Conservation (phyloP, 805 yeast genomes). For the Saccharomycopsis capsularis region DNA sequence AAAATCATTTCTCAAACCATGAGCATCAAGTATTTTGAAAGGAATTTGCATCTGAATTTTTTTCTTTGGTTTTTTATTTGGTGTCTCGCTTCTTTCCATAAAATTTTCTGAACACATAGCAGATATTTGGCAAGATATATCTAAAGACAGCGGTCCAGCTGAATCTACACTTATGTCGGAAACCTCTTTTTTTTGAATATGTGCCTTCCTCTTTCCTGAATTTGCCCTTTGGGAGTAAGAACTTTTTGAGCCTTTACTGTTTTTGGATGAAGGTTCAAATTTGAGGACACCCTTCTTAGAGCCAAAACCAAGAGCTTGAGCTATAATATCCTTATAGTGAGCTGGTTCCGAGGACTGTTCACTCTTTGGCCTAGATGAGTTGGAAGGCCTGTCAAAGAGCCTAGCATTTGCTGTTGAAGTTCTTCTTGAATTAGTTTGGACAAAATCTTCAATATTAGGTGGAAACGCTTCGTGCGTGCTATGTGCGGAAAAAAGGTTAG, state of each 20-base stretch:
- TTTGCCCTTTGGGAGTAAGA: background rate
- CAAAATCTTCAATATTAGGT: constrained; percentile 61
- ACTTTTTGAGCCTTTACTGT: background rate
- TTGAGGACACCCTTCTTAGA: constrained; percentile 35
- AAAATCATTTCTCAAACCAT: constrained; percentile 66
- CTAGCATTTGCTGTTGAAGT: background rate
- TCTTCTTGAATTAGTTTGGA: constrained; percentile 49
- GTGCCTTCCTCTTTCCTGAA: background rate
- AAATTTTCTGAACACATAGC: constrained; percentile 13
- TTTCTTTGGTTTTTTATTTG: constrained; percentile 20
- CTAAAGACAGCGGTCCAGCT: constrained; percentile 5
- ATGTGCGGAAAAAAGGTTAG: constrained; percentile 35
- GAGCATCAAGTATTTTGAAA: constrained; percentile 56
- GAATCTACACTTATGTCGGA: constrained; percentile 1
- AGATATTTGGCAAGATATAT: constrained; percentile 3
- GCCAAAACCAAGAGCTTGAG: constrained; percentile 44
- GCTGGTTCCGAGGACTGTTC: background rate
- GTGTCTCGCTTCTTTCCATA: constrained; percentile 3
- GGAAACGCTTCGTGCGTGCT: too few species aligned
- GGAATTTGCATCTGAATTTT: constrained; percentile 35
- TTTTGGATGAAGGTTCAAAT: constrained; percentile 23
- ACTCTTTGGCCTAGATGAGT: background rate
- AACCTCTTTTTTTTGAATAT: background rate
- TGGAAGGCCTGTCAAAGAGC: background rate
- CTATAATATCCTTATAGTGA: constrained; percentile 35